A percentile compares a stretch with the other conserved stretches of the same genome.
These are phyloP conservation scores for Exobasidium rhododendri DNA, from an alignment of 1,284 basidiomycete species.

Conservation along the genomic window DNA sequence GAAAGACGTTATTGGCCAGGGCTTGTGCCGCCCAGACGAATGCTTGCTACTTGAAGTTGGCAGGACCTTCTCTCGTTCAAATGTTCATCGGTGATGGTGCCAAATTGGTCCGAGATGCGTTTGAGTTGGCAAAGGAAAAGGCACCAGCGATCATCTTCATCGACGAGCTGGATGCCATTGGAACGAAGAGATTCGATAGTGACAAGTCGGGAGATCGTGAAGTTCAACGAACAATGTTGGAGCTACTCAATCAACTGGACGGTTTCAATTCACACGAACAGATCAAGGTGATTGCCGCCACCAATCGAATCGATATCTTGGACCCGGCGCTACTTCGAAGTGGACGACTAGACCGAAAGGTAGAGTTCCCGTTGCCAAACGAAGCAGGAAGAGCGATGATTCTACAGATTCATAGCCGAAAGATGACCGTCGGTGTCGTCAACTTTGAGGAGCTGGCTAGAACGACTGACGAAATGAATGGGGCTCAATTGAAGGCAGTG, in stretches of 20 bases:
- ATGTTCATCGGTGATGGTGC: constrained; percentile 96
- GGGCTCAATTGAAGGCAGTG: constrained; percentile 61
- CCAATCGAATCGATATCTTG: constrained; percentile 97
- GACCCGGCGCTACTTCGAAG: constrained; percentile 74
- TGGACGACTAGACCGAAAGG: constrained; percentile 73
- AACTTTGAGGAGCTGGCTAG: constrained; percentile 74
- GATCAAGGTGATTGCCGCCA: constrained; percentile 99
- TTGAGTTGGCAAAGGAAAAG: constrained; percentile 94
- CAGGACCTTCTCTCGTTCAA: constrained; percentile 72
- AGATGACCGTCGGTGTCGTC: constrained; percentile 78
- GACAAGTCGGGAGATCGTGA: constrained; percentile 97
- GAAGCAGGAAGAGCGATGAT: constrained; percentile 71
- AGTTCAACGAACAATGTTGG: constrained; percentile 98
- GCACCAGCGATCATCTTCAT: constrained; percentile 99
- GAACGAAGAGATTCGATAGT: constrained; percentile 97
- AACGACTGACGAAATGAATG: constrained; percentile 75
- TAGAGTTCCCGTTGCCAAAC: constrained; percentile 75
- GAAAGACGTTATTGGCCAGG: constrained; percentile 92
- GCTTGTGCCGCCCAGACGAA: constrained; percentile 82
- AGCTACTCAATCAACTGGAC: constrained; percentile 85
- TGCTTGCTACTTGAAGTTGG: constrained; percentile 75
- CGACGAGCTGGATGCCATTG: constrained; percentile 97
- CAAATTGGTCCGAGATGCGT: constrained; percentile 93
- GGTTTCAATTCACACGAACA: constrained; percentile 84
- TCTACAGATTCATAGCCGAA: constrained; percentile 79